Percentiles rank a stretch among this genome's conserved stretches.
phyloP scores from a whole-genome alignment of 176 grass and related monocot genomes.

The Tillandsia leiboldiana region DNA sequence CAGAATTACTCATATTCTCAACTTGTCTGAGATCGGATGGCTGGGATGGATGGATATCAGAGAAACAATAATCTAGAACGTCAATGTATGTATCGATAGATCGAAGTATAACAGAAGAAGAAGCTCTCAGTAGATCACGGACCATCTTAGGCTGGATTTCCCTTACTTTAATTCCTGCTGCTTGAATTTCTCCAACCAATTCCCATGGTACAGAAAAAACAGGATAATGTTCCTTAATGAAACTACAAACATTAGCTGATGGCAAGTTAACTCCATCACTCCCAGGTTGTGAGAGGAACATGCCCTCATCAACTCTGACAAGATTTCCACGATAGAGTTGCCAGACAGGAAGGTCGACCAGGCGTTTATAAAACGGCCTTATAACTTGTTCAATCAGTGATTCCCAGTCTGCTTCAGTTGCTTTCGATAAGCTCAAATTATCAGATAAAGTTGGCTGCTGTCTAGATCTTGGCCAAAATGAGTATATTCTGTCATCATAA shows the following conservation, averaged over 20 bases:
- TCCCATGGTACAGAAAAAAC: conserved; percentile 98
- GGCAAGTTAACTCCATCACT: conserved; percentile 66
- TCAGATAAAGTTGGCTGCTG: conserved; percentile 36
- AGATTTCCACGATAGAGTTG: conserved; percentile 83
- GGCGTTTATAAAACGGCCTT: conserved; percentile 78
- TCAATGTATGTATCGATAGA: conserved; percentile 86
- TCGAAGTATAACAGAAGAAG: conserved; percentile 71
- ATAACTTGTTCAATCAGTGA: conserved; percentile 88
- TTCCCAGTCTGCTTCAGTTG: conserved; percentile 76
- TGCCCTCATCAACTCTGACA: conserved; percentile 93
- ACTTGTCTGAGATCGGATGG: conserved; percentile 38
- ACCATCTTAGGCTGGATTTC: conserved; percentile 96
- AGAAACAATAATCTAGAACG: conserved; percentile 93
- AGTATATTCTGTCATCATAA: conserved; percentile 83
- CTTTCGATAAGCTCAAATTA: conserved; percentile 36
- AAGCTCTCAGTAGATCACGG: conserved; percentile 69
- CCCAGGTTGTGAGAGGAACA: conserved; percentile 83
- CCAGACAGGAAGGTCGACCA: conserved; percentile 95
- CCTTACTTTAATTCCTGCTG: conserved; percentile 68
- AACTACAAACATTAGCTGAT: conserved; percentile 84
- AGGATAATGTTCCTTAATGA: conserved; percentile 97
- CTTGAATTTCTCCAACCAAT: conserved; percentile 82
- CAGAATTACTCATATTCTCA: conserved; percentile 22
- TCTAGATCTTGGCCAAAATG: conserved; percentile 89
- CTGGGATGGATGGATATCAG: conserved; percentile 65